Evolutionary conservation across 2,329 filamentous ascomycete species (phyloP).

Genomic region (Ploettnerulaceae sp.): DNA sequence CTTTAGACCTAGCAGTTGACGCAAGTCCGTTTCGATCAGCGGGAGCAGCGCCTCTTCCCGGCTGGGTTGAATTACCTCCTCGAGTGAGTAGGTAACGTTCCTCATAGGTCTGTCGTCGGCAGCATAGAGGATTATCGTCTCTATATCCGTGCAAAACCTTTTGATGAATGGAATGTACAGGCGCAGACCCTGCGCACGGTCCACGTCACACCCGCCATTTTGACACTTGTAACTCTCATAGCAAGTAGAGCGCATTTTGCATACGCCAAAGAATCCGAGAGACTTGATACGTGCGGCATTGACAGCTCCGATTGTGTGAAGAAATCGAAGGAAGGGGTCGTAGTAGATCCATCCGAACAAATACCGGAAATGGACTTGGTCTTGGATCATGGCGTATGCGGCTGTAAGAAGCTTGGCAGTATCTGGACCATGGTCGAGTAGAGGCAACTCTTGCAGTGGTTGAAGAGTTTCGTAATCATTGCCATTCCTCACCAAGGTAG

Average conservation of each 20-base stretch:
- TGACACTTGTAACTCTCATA: background rate
- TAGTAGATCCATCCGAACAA: conserved; percentile 11
- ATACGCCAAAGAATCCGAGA: conserved; percentile 1
- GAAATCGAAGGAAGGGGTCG: conserved; percentile 16
- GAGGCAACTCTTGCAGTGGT: too few species aligned
- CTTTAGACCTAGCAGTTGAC: background rate
- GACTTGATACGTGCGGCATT: conserved; percentile 9
- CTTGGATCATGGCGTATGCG: background rate
- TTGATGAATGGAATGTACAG: background rate
- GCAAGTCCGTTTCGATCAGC: background rate
- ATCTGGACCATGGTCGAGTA: background rate
- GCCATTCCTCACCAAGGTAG: background rate
- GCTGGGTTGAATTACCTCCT: background rate
- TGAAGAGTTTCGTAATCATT: background rate
- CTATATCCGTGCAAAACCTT: background rate
- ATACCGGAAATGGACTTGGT: background rate
- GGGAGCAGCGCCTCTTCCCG: background rate
- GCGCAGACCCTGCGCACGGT: background rate
- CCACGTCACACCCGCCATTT: background rate
- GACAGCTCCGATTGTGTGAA: conserved; percentile 11
- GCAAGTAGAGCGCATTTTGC: background rate
- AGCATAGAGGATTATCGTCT: background rate
- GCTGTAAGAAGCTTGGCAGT: background rate
- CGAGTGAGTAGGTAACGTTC: background rate
- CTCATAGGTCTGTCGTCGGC: background rate